These are phyloP conservation scores for Sporothrix mexicana DNA, from an alignment of 2,329 filamentous ascomycete genomes.

Conservation along the genomic window DNA sequence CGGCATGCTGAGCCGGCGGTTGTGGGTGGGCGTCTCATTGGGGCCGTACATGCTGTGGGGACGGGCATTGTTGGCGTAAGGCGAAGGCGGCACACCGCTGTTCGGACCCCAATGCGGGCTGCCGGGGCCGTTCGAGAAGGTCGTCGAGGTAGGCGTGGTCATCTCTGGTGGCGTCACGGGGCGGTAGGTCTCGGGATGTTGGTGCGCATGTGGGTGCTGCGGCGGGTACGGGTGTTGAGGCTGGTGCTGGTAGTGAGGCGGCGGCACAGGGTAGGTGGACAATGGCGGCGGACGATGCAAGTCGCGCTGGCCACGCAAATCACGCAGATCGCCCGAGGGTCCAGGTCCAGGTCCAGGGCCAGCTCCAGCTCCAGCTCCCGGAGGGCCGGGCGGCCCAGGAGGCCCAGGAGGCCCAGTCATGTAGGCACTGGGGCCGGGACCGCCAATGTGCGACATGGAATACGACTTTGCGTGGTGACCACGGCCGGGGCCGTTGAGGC, in stretches of 20 bases:
- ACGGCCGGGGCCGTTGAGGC: conserved; percentile 70
- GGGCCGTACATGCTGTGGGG: conserved; percentile 72
- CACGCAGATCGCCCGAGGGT: neutral
- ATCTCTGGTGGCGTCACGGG: conserved; percentile 74
- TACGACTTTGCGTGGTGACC: conserved; percentile 85
- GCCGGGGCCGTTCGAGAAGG: conserved; percentile 76
- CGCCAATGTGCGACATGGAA: conserved; percentile 82
- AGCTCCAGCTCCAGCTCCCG: too few relatives aligned
- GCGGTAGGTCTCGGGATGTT: conserved; percentile 62
- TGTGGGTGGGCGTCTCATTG: conserved; percentile 63
- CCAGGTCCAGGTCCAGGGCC: too few relatives aligned
- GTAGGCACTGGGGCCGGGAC: conserved; percentile 47
- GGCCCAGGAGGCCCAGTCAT: neutral
- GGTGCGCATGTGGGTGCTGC: neutral
- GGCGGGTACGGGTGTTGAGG: too few relatives aligned
- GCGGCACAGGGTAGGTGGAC: too few relatives aligned
- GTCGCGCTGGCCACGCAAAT: neutral
- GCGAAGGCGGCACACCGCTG: conserved; percentile 72
- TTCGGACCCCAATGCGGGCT: conserved; percentile 78
- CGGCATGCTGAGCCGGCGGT: conserved; percentile 78
- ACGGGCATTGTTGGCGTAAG: conserved; percentile 70
- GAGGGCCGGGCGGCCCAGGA: neutral
- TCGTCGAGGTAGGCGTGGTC: conserved; percentile 82
- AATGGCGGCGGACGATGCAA: too few relatives aligned
- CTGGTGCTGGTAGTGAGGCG: too few relatives aligned